phyloP scores from a whole-genome alignment of 2,329 filamentous ascomycete genomes.

The Gremmenia infestans region DNA sequence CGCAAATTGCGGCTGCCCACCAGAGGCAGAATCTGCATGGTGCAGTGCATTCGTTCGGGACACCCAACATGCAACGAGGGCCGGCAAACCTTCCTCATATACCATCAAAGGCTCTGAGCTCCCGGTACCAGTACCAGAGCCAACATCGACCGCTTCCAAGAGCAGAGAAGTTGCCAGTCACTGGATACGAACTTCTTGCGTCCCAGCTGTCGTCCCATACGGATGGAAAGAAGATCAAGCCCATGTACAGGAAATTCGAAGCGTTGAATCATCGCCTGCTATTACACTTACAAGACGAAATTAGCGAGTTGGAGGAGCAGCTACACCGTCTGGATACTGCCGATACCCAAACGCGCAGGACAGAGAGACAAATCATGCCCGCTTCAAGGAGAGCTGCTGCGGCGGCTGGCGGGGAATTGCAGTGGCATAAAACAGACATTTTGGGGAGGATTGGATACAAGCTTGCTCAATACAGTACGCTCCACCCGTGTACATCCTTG shows the following conservation, averaged over 20 bases:
- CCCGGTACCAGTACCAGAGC: constrained; percentile 32
- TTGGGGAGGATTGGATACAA: constrained; percentile 61
- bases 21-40: constrained; percentile 25
- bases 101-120: constrained; percentile 34
- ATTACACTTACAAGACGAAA: constrained; percentile 79
- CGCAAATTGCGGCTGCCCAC: constrained; percentile 29
- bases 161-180: constrained; percentile 41
- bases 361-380: constrained; percentile 39
- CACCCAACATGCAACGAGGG: constrained; percentile 38
- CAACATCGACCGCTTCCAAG: constrained; percentile 25
- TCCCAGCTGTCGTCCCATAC: constrained; percentile 41
- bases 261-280: constrained; percentile 76
- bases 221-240: constrained; percentile 33
- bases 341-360: constrained; percentile 41
- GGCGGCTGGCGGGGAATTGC: constrained; percentile 49
- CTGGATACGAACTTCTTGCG: constrained; percentile 61
- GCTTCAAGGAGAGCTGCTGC: constrained; percentile 53
- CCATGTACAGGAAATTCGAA: constrained; percentile 80
- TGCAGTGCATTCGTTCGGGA: constrained; percentile 22
- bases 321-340: constrained; percentile 61
- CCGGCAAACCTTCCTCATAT: constrained; percentile 31
- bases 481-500: not conserved
- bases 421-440: constrained; percentile 55
- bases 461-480: constrained; percentile 61
- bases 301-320: constrained; percentile 74